Percentiles rank a stretch among this genome's conserved stretches.
phyloP scores from a whole-genome alignment of 2,329 filamentous ascomycete genomes.

The Bipolaris sorokiniana region DNA sequence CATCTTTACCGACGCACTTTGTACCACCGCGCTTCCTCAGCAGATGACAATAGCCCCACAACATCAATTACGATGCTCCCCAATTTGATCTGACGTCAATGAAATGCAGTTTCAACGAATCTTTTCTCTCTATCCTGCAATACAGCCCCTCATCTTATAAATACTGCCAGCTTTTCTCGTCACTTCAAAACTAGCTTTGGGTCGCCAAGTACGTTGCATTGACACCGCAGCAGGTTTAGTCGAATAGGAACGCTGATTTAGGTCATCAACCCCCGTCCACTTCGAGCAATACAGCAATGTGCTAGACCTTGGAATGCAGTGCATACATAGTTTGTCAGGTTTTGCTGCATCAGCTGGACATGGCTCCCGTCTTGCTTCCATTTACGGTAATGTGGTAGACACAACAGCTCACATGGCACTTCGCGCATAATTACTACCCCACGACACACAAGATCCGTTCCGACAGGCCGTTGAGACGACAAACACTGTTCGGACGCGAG shows the following conservation, averaged over 20 bases:
- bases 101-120: too few species aligned
- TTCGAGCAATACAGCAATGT: neutral
- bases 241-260: neutral
- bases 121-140: too few species aligned
- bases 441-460: conserved; percentile 16
- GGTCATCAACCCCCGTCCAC: neutral
- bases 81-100: neutral
- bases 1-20: too few species aligned
- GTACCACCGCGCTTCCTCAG: neutral
- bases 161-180: too few species aligned
- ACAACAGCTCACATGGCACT: conserved; percentile 6
- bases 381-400: neutral
- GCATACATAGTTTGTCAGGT: conserved; percentile 1
- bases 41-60: neutral
- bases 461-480: conserved; percentile 16
- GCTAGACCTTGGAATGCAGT: neutral
- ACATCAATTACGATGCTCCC: neutral
- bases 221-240: too few species aligned
- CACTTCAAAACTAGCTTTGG: too few species aligned
- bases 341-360: neutral
- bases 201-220: too few species aligned
- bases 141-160: too few species aligned
- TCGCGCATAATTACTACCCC: conserved; percentile 8
- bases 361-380: neutral
- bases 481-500: conserved; percentile 10